Evolutionary conservation across 225 moss, liverwort and hornwort genomes (phyloP), one percentile per base, ranked within the genome.

Genomic region (Polytrichum commune): DNA sequence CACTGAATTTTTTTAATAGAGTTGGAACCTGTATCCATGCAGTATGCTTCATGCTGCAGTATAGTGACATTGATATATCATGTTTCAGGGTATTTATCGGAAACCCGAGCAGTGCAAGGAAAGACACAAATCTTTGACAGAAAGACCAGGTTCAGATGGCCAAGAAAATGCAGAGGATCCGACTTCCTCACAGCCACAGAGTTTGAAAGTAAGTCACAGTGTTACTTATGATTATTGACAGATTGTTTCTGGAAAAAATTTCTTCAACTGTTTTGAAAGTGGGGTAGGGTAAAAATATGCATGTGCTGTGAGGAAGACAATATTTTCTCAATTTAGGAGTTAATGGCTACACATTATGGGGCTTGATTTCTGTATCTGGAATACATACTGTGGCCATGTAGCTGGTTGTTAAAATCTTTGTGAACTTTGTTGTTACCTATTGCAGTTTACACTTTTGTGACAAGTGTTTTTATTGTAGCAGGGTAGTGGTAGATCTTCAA

Each of bases 31-130:
- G 13, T 46, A 46, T 46, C 46, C 46, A 46, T 46, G 10, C 46
- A 46, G 46, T 46, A 46, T 46, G 16, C 46, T 46, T 46, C 46
- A 46, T 13, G 46, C 46, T 16, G 16, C 46, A 3, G 46, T 46
- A 16, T 46, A 46, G 46, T 46, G 46, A 46, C 46, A 46, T 46
- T 54, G 53, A 33, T 32, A 18, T 54, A 53, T 62, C 16, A 19
- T 32, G 65, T 26, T 27, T 19, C 86, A 93, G 93, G 93, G 93
- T 27, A 83, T 94, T 75, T 92, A 84, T 53, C 88, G 93, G 46
- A 88, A 86, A 76, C 83, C 93, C 23, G 76, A 81, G 79, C 90
- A 90, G 68, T 93, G 90, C 76, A 85, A 85, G 69, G 93, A 93
- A 79, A 81, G 90, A 60, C 85, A 93, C 79, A 90, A 82, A 73